phyloP scores from a whole-genome alignment of 2,329 filamentous ascomycete genomes.

The Phaeosphaeria sp. region DNA sequence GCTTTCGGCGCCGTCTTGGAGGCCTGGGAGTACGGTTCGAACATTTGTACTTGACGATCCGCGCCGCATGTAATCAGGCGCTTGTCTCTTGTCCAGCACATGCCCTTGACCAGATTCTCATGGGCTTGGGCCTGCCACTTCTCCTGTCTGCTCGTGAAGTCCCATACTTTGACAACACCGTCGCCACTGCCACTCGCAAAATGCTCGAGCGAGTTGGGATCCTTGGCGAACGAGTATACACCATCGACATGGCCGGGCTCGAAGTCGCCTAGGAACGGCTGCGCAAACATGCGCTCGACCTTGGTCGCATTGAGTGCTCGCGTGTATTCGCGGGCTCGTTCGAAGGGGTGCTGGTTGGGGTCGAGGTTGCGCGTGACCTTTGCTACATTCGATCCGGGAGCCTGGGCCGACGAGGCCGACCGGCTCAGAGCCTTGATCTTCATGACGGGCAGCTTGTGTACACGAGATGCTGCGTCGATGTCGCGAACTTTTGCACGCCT shows the following conservation, averaged over 20 bases:
- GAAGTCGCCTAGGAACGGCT: constrained; percentile 84
- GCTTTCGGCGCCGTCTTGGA: constrained; percentile 74
- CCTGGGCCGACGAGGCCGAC: constrained; percentile 68
- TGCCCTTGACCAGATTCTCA: constrained; percentile 89
- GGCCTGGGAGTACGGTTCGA: constrained; percentile 81
- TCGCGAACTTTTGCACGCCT: constrained; percentile 27
- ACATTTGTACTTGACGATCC: constrained; percentile 88
- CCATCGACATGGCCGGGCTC: constrained; percentile 93
- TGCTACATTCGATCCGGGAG: constrained; percentile 69
- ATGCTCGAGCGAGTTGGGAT: constrained; percentile 54
- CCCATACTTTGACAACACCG: constrained; percentile 93
- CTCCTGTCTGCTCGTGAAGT: constrained; percentile 74
- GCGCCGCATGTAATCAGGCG: constrained; percentile 86
- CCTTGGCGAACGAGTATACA: constrained; percentile 57
- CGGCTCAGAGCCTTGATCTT: constrained; percentile 68
- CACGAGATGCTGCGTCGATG: not conserved
- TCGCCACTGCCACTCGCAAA: constrained; percentile 64
- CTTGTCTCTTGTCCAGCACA: constrained; percentile 86
- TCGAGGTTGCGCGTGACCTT: constrained; percentile 76
- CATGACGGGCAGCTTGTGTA: constrained; percentile 35
- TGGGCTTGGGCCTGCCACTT: constrained; percentile 83
- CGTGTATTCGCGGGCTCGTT: constrained; percentile 85
- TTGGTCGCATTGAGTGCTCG: constrained; percentile 84
- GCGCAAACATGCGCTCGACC: constrained; percentile 88
- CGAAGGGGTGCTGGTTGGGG: constrained; percentile 87